Base-by-base conservation (phyloP, 306 rosid genomes). In the Mimosa pudica region DNA sequence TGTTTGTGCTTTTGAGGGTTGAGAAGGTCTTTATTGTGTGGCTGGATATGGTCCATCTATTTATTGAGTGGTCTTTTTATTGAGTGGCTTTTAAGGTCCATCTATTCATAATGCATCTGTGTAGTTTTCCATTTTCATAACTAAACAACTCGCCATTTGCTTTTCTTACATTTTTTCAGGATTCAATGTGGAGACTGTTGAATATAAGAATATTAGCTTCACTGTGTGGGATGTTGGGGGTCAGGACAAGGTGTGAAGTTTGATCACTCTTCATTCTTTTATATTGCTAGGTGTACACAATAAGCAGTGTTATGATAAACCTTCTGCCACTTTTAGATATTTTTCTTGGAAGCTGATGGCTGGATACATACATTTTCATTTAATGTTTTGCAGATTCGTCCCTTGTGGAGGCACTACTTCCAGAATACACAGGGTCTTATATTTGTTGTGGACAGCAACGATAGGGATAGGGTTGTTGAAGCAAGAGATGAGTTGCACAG, bases 181-280 rank as follows among this genome's bases (percentile, higher is more conserved):
- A 62, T 91, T 91, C 77, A 91, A 91, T 83, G 96, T 91, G 77
- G 96, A 91, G 85, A 91, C 96, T 7, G 96, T 91, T 49, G 96
- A 91, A 69, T 91, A 91, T 83, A 91, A 91, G 85, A 91, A 91
- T 82, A 91, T 91, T 74, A 91, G 96, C 87, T 91, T 91, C 89
- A 91, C 96, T 1, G 96, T 91, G 36, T 91, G 96, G 96, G 96
- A 91, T 85, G 96, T 91, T 2, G 96, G 96, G 67, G 96, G 96
- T 83, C 96, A 91, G 77, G 96, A 91, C 86, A 91, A 91, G 96
- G 96, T 91, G 78, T 81, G 80, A 33, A 65, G 35, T 77, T 80
- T 62, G 69, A 71, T 66, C 82, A 77, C 62, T 48, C 3, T 16
- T 51, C 16, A 45, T 58, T 45, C 32, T 42, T 47, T 33, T 33